Base-by-base conservation (phyloP, 2,329 filamentous ascomycete genomes). In the Venturia oleaginea region DNA sequence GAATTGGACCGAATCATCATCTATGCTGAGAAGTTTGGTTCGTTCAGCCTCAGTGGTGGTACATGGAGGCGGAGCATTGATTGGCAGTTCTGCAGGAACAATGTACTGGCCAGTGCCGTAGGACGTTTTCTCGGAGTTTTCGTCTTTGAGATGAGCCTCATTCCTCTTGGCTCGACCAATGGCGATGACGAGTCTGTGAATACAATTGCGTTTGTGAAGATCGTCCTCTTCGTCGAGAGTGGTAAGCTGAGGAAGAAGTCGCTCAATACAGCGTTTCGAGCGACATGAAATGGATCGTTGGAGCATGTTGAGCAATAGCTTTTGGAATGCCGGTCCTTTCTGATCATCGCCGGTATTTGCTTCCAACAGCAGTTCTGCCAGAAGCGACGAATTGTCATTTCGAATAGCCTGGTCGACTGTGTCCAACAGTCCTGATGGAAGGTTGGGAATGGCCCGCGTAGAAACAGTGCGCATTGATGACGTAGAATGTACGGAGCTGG, bases 131-230 rank as follows among this genome's bases (percentile, higher is more conserved):
- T 54, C 46, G 7, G 57, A 38, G 24, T 61, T 46, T 15, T 62
- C 38, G 8, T 46, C 27, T 38, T 60, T 32, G 19, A 38, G 72
- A 55, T 68, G 70, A 59, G 78, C 77, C 42, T 81, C 80, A 10
- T 82, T 81, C 17, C 83, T 81, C 69, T 86, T 84, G 15, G 88
- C 86, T 60, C 93, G 86, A 22, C 93, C 92, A 69, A 97, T 95
- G 24, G 92, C 88, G 66, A 97, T 95, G 51, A 99, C 89, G 2
- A 97, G 81, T 10, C 94, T 87, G 74, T 99, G 94, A 60, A 99
- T 85, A 73, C 91, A 94, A 73, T 97, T 99, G 15, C 94, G 88
- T 70, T 89, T 87, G 76, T 97, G 96, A 72, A 99, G 91, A 72
- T 97, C 94, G 69, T 96, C 90, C 2, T 89, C 84, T 72, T 96